Base-by-base conservation (phyloP, 2,329 filamentous ascomycete genomes). In the Akanthomyces lecanii region DNA sequence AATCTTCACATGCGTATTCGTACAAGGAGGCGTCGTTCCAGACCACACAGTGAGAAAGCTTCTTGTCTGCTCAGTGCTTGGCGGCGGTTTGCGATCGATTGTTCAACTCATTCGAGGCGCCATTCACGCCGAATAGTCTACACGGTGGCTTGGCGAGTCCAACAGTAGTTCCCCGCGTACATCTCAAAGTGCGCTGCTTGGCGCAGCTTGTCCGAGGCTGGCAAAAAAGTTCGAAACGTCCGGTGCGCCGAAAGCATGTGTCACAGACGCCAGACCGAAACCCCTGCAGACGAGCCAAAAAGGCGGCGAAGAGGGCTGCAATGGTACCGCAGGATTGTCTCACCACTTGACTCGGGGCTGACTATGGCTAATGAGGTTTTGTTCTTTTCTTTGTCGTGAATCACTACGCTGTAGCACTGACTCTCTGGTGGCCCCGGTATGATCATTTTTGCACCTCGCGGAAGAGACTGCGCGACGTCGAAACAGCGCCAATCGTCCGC, bases 221-320 rank as follows among this genome's bases (percentile, higher is more conserved):
- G 36, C 47, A n/a, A 38, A 28, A 61, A 48, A 21, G 21, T 30
- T 8, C 50, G 50, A 54, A 61, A 61, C 50, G 16, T 61, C 58
- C 50, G 58, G 25, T n/a, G 40, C 50, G 50, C 40, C 40, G 58
- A 60, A 42, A 25, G 47, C 58, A 53, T 61, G 38, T 61, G 48
- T 23, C 58, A 61, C 36, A 25, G 18, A 45, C 36, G 28, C 48
- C 58, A 61, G 28, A 30, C 42, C 30, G 42, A 58, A 28, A 38
- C 44, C 44, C 55, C 44, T 58, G 55, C 44, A 48, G 44, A 38
- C 51, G 36, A 28, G 30, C n/a, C 23, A 33, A 21, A 48, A 36
- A 25, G 30, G 42, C 18, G 30, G n/a, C 11, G 12, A n/a, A 18
- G 25, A 16, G 4, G 40, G 18, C 14, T 30, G 11, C 36, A 40